phyloP scores from a whole-genome alignment of 805 yeast species.

The Suhomyces vadensis region DNA sequence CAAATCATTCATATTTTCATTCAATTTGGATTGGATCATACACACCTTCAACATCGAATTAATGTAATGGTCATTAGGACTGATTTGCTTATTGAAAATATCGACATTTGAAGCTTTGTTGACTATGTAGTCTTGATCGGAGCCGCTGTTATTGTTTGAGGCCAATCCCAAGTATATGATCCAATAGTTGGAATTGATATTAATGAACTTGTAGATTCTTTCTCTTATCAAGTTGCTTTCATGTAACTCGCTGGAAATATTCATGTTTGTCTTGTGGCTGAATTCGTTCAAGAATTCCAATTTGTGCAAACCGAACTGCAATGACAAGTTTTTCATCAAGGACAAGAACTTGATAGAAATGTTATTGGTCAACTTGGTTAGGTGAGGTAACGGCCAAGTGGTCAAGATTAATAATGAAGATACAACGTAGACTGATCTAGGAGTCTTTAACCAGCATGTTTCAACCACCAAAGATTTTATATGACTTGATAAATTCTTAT shows the following conservation, averaged over 20 bases:
- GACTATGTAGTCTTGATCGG: conserved; percentile 38
- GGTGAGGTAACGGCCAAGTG: conserved; percentile 45
- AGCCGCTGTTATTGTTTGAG: conserved; percentile 23
- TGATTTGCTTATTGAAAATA: conserved; percentile 14
- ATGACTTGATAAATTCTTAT: conserved; percentile 29
- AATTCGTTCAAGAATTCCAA: conserved; percentile 43
- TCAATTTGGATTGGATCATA: conserved; percentile 39
- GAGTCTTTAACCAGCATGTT: conserved; percentile 47
- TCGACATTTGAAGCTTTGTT: conserved; percentile 33
- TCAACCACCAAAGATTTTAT: conserved; percentile 40
- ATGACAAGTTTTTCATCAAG: conserved; percentile 38
- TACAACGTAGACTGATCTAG: conserved; percentile 42
- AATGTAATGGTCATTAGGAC: conserved; percentile 21
- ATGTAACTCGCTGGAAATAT: conserved; percentile 26
- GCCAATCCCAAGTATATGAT: conserved; percentile 41
- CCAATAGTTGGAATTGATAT: conserved; percentile 47
- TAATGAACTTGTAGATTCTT: conserved; percentile 43
- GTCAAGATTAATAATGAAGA: conserved; percentile 42
- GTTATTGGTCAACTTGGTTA: conserved; percentile 30
- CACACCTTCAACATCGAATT: conserved; percentile 32
- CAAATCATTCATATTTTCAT: conserved; percentile 38
- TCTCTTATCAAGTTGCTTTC: conserved; percentile 38
- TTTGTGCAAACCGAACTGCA: conserved; percentile 46
- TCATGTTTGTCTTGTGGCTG: conserved; percentile 32
- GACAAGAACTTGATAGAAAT: conserved; percentile 38